Evolutionary conservation across 2,329 filamentous ascomycete genomes (phyloP).

Genomic region (Colletotrichum somersetense): DNA sequence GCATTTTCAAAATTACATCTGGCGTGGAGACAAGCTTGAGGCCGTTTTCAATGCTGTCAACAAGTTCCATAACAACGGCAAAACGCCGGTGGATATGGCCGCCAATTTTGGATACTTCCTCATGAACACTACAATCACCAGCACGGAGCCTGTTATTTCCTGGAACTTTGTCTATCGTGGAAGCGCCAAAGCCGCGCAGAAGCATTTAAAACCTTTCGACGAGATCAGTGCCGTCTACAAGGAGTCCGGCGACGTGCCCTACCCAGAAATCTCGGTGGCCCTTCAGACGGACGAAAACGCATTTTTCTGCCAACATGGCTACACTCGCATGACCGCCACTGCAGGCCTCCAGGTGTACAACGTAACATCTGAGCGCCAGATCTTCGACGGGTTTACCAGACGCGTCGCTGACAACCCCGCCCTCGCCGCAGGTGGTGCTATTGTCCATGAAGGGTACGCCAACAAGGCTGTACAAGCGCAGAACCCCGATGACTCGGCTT

Average conservation of each 20-base stretch:
- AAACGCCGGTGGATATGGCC: background rate
- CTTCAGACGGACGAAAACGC: no score
- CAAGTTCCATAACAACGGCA: background rate
- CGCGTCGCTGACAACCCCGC: background rate
- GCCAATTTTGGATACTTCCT: background rate
- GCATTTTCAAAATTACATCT: background rate
- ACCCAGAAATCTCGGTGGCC: background rate
- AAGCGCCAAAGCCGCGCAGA: background rate
- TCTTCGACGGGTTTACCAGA: no score
- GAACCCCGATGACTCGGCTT: background rate
- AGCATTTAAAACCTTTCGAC: background rate
- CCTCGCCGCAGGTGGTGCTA: background rate
- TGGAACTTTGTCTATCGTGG: background rate
- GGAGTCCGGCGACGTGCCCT: background rate
- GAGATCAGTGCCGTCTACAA: background rate
- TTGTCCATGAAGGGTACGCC: background rate
- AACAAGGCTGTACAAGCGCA: background rate
- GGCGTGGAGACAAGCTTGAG: background rate
- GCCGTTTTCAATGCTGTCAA: background rate
- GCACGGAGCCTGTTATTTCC: background rate
- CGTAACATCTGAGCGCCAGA: no score
- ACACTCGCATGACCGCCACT: no score
- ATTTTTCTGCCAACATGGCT: no score
- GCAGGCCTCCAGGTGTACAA: no score
- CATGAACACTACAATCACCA: background rate